Conservation (phyloP, 2,329 filamentous ascomycete genomes). For the Colletotrichum liaoningense region DNA sequence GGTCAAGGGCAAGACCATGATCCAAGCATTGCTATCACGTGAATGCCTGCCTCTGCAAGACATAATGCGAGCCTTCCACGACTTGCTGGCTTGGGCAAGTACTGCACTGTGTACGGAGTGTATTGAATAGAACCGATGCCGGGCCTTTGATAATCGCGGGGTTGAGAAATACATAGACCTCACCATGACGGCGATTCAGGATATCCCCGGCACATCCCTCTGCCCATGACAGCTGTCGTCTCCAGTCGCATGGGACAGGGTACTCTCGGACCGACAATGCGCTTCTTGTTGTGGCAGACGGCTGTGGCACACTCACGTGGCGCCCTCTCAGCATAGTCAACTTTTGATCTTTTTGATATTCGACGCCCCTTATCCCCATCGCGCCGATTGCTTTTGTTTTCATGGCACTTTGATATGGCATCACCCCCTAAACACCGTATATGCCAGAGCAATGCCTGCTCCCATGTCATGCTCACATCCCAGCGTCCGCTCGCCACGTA, state of each 20-base stretch:
- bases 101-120: not conserved
- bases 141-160: not conserved
- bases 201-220: not conserved
- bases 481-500: not conserved
- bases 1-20: not conserved
- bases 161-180: not conserved
- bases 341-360: constrained; percentile 4
- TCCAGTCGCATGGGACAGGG: constrained; percentile 9
- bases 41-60: not conserved
- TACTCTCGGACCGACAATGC: not conserved
- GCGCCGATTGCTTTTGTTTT: not conserved
- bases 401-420: not conserved
- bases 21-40: not conserved
- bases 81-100: not conserved
- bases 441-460: not conserved
- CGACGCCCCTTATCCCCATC: not conserved
- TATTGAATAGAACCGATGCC: not conserved
- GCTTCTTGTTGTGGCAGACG: not conserved
- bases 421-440: not conserved
- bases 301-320: constrained; percentile 1
- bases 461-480: not conserved
- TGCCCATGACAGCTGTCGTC: constrained; percentile 28
- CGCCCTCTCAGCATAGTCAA: not conserved
- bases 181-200: not conserved
- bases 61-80: not conserved